Evolutionary conservation across 2,329 filamentous ascomycete genomes (phyloP).

Genomic region (Trichoderma semiorbis): DNA sequence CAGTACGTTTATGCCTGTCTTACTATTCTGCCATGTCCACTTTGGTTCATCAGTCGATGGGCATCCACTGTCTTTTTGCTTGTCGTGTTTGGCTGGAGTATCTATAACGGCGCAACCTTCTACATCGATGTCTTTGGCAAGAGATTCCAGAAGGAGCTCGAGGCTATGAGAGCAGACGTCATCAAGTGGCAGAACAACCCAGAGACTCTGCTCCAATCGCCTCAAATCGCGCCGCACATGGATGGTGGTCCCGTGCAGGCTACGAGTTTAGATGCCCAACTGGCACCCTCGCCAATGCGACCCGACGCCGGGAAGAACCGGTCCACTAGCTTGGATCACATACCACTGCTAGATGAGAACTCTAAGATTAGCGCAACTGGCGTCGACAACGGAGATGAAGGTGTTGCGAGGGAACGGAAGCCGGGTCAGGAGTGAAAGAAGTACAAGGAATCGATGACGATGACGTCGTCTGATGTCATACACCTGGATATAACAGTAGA

Average conservation of each 20-base stretch:
- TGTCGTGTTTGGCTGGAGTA: slow-evolving; percentile 85
- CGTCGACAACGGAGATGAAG: slow-evolving; percentile 43
- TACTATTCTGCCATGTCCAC: slow-evolving; percentile 89
- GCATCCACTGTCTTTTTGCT: slow-evolving; percentile 74
- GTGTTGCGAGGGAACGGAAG: slow-evolving; percentile 48
- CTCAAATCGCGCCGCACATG: slow-evolving; percentile 31
- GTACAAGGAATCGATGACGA: not conserved
- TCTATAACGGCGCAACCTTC: slow-evolving; percentile 95
- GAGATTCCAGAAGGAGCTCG: slow-evolving; percentile 93
- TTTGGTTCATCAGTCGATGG: slow-evolving; percentile 91
- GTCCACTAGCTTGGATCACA: slow-evolving; percentile 46
- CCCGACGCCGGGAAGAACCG: slow-evolving; percentile 24
- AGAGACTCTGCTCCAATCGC: slow-evolving; percentile 41
- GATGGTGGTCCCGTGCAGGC: slow-evolving; percentile 23
- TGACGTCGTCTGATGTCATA: not conserved
- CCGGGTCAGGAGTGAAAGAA: slow-evolving; percentile 18
- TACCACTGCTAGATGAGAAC: slow-evolving; percentile 54
- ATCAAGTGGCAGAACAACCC: slow-evolving; percentile 75
- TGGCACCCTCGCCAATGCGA: slow-evolving; percentile 21
- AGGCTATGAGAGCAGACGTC: slow-evolving; percentile 83
- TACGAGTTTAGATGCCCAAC: slow-evolving; percentile 19
- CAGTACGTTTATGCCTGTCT: slow-evolving; percentile 87
- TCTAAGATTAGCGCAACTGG: slow-evolving; percentile 36
- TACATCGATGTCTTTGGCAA: slow-evolving; percentile 99
- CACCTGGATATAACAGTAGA: not conserved